These are phyloP conservation scores for Blastobotrys ciferrii DNA, from an alignment of 1,139 yeast genomes.

Conservation along the genomic window DNA sequence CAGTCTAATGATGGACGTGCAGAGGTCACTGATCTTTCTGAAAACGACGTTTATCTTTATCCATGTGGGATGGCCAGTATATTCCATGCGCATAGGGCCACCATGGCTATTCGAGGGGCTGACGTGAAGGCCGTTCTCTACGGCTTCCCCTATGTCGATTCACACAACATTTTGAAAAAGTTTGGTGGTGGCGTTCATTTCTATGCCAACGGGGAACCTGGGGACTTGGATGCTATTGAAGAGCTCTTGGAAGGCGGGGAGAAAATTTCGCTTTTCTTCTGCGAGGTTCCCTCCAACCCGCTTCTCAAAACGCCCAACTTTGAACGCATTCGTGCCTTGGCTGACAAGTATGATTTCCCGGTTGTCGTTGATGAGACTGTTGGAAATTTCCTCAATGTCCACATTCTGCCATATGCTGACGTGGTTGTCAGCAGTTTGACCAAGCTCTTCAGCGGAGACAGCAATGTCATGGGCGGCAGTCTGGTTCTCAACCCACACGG, in stretches of 20 bases:
- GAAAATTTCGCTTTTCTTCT: constrained; percentile 65
- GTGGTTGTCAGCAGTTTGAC: constrained; percentile 84
- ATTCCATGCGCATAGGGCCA: constrained; percentile 73
- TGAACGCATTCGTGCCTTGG: constrained; percentile 56
- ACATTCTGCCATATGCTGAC: constrained; percentile 79
- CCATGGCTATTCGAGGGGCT: constrained; percentile 41
- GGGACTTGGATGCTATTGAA: constrained; percentile 66
- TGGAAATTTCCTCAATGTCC: constrained; percentile 83
- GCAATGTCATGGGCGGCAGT: constrained; percentile 94
- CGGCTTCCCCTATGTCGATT: constrained; percentile 95
- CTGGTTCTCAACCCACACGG: constrained; percentile 72
- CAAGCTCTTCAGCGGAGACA: constrained; percentile 90
- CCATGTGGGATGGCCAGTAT: constrained; percentile 95
- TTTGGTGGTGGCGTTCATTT: constrained; percentile 78
- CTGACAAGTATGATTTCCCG: constrained; percentile 68
- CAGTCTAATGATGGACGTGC: constrained; percentile 27
- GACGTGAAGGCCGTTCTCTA: constrained; percentile 71
- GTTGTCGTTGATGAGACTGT: constrained; percentile 91
- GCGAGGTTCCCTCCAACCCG: constrained; percentile 96
- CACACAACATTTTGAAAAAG: constrained; percentile 76
- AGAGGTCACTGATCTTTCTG: constrained; percentile 35
- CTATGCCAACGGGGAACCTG: constrained; percentile 79
- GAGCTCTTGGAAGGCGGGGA: constrained; percentile 58
- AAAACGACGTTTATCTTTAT: constrained; percentile 73
- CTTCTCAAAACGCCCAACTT: constrained; percentile 80